These are phyloP conservation scores for Agaricales sp. DNA, from an alignment of 1,284 basidiomycete genomes.

Conservation along the genomic window DNA sequence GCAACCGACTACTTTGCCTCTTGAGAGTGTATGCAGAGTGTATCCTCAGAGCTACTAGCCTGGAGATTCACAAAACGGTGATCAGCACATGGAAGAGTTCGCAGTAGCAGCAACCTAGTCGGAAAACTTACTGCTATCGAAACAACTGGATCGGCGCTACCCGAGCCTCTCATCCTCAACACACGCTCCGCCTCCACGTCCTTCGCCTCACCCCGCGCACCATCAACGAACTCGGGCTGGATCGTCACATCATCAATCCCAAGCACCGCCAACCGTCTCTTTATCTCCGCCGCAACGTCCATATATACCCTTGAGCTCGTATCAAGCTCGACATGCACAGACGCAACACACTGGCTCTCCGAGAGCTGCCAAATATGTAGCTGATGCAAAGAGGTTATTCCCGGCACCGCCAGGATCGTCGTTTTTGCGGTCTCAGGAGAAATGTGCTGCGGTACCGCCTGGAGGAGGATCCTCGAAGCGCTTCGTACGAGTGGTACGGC, in stretches of 20 bases:
- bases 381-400: conserved; percentile 88
- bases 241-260: conserved; percentile 67
- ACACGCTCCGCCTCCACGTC: neutral
- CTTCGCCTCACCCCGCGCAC: neutral
- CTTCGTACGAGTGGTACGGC: conserved; percentile 91
- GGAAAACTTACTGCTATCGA: too few relatives aligned
- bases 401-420: conserved; percentile 48
- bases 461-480: conserved; percentile 93
- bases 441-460: conserved; percentile 82
- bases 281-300: conserved; percentile 50
- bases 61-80: too few relatives aligned
- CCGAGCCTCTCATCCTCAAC: neutral
- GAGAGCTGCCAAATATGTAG: conserved; percentile 95
- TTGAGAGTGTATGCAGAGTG: too few relatives aligned
- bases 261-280: conserved; percentile 51
- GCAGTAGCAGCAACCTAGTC: too few relatives aligned
- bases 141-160: neutral
- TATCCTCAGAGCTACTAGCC: too few relatives aligned
- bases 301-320: conserved; percentile 26
- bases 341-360: conserved; percentile 86
- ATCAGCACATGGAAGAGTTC: too few relatives aligned
- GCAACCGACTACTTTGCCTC: too few relatives aligned
- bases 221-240: conserved; percentile 30
- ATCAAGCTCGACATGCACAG: conserved; percentile 80
- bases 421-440: conserved; percentile 56